phyloP scores from a whole-genome alignment of 2,329 filamentous ascomycete species.

The Aspergillus persii region DNA sequence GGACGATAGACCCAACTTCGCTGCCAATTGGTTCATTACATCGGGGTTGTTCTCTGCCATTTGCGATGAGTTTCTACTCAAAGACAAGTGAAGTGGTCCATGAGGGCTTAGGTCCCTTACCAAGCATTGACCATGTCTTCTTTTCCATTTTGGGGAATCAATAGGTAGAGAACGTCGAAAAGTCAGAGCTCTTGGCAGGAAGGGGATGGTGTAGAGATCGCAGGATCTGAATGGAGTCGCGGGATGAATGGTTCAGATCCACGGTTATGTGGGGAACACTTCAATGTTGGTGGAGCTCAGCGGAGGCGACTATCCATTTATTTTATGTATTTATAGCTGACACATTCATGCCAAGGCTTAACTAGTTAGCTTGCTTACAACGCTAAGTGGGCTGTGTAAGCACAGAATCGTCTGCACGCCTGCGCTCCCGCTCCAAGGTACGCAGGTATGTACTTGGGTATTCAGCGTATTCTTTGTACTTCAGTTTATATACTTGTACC shows the following conservation, averaged over 20 bases:
- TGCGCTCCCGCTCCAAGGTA: no score
- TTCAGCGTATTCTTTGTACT: no score
- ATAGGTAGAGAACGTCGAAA: not conserved
- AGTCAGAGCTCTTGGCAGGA: not conserved
- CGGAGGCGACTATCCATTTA: not conserved
- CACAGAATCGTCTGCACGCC: no score
- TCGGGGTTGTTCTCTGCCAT: constrained; percentile 15
- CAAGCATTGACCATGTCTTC: constrained; percentile 8
- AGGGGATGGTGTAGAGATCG: not conserved
- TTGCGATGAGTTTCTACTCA: not conserved
- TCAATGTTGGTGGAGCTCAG: not conserved
- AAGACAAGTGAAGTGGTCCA: not conserved
- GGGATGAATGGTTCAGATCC: not conserved
- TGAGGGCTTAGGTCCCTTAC: constrained; percentile 2
- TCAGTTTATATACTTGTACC: no score
- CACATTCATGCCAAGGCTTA: no score
- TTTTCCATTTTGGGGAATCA: constrained; percentile 2
- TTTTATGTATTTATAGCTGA: no score
- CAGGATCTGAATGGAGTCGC: not conserved
- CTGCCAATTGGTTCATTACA: constrained; percentile 9
- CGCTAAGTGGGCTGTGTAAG: no score
- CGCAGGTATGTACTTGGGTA: no score
- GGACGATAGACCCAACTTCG: constrained; percentile 5
- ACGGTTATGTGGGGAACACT: not conserved
- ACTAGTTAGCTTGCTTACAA: no score